Evolutionary conservation across 768 basidiomycete species (phyloP).

Genomic region (Candolleomyces aberdarensis): DNA sequence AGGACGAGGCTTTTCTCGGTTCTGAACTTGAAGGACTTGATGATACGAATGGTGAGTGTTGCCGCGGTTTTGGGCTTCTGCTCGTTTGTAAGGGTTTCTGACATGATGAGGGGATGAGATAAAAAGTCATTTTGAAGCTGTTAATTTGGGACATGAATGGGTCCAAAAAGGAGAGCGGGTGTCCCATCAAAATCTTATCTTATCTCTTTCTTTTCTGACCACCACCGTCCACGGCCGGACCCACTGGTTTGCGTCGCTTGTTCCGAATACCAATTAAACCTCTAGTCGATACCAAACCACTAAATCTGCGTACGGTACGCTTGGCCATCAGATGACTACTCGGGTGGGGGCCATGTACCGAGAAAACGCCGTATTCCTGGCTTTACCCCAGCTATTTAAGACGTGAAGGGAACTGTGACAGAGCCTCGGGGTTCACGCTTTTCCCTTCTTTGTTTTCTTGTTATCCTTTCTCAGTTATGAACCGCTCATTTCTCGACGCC

Average conservation of each 20-base stretch:
- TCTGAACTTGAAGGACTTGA: slow-evolving; percentile 93
- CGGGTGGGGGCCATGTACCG: background rate
- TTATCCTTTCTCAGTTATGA: background rate
- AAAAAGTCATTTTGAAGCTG: background rate
- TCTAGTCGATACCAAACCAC: too few relatives aligned
- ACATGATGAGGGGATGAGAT: background rate
- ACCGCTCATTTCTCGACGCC: slow-evolving; percentile 49
- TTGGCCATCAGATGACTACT: background rate
- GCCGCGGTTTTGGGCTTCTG: slow-evolving; percentile 69
- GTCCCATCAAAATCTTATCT: slow-evolving; percentile 8
- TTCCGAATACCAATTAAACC: too few relatives aligned
- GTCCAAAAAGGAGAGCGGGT: background rate
- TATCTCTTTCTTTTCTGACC: slow-evolving; percentile 1
- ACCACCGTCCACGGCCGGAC: too few relatives aligned
- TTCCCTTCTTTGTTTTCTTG: too few relatives aligned
- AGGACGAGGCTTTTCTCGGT: slow-evolving; percentile 88
- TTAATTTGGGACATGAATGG: background rate
- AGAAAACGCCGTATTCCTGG: background rate
- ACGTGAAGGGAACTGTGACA: too few relatives aligned
- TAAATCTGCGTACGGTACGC: too few relatives aligned
- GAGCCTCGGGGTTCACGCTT: too few relatives aligned
- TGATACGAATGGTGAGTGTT: slow-evolving; percentile 85
- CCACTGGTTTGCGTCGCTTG: too few relatives aligned
- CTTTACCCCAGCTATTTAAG: too few relatives aligned
- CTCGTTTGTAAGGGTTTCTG: slow-evolving; percentile 52